Evolutionary conservation across 805 yeast genomes (phyloP).

Genomic region (Kuraishia ogatae): DNA sequence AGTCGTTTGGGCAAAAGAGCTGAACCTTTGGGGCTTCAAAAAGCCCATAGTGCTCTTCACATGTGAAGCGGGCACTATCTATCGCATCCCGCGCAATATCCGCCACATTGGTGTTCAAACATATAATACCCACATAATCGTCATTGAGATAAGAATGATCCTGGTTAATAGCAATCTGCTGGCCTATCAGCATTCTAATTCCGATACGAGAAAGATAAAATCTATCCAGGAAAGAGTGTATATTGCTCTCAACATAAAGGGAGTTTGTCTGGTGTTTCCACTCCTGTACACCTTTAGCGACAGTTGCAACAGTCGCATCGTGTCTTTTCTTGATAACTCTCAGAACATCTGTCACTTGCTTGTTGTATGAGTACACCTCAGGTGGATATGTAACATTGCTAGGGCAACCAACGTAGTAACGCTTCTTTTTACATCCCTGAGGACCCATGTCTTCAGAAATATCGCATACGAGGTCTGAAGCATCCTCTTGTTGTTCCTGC

Average conservation of each 20-base stretch:
- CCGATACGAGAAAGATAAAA: constrained; percentile 90
- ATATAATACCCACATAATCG: constrained; percentile 83
- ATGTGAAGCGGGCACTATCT: constrained; percentile 82
- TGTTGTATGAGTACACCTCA: constrained; percentile 67
- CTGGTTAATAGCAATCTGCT: constrained; percentile 76
- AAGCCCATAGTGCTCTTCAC: constrained; percentile 85
- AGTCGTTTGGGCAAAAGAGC: constrained; percentile 65
- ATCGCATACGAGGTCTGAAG: constrained; percentile 9
- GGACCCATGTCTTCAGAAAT: background rate
- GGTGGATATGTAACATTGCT: constrained; percentile 56
- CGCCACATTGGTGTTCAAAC: constrained; percentile 74
- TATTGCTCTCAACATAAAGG: constrained; percentile 52
- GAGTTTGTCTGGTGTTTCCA: constrained; percentile 56
- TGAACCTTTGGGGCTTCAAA: constrained; percentile 82
- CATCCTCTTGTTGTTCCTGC: background rate
- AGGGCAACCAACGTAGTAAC: constrained; percentile 46
- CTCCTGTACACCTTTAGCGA: constrained; percentile 87
- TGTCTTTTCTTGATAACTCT: constrained; percentile 72
- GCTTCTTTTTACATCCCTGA: constrained; percentile 20
- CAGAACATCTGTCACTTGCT: constrained; percentile 54
- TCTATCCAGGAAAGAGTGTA: constrained; percentile 76
- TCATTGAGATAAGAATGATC: constrained; percentile 42
- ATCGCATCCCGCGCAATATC: constrained; percentile 84
- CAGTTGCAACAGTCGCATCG: constrained; percentile 88
- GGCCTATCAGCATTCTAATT: constrained; percentile 90